A percentile compares a stretch with the other conserved stretches of the same genome.
These are phyloP conservation scores for Penicillium sp. DNA, from an alignment of 2,329 filamentous ascomycete species.

Conservation along the genomic window DNA sequence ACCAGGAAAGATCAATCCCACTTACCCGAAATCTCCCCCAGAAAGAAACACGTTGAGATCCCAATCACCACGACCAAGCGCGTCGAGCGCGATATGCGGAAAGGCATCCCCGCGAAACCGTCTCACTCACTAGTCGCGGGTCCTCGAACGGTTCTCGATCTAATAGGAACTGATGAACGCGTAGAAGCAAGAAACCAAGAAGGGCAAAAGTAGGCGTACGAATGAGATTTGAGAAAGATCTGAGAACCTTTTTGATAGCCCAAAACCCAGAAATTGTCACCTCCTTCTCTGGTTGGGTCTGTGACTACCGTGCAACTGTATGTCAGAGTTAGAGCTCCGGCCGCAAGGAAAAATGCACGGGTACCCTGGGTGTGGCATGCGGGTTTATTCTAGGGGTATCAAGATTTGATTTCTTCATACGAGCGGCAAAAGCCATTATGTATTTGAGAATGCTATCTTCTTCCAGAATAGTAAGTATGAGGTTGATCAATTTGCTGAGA, in stretches of 20 bases:
- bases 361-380: slow-evolving; percentile 2
- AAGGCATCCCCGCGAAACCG: slow-evolving; percentile 15
- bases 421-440: no score
- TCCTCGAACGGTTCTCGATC: no score
- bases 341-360: slow-evolving; percentile 8
- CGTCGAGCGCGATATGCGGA: slow-evolving; percentile 29
- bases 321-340: slow-evolving; percentile 1
- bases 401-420: not conserved
- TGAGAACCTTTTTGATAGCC: not conserved
- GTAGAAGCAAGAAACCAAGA: not conserved
- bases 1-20: not conserved
- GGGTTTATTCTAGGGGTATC: not conserved
- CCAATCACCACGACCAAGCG: slow-evolving; percentile 30
- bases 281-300: not conserved
- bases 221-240: not conserved
- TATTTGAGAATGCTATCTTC: no score
- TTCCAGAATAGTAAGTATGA: no score
- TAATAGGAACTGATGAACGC: no score
- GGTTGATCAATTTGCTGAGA: no score
- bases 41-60: slow-evolving; percentile 33
- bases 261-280: not conserved
- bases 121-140: no score
- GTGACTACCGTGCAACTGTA: slow-evolving; percentile 13
- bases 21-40: slow-evolving; percentile 32
- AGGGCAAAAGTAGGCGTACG: not conserved